Conservation (phyloP, 1,139 yeast species). For the Suhomyces terraborum region DNA sequence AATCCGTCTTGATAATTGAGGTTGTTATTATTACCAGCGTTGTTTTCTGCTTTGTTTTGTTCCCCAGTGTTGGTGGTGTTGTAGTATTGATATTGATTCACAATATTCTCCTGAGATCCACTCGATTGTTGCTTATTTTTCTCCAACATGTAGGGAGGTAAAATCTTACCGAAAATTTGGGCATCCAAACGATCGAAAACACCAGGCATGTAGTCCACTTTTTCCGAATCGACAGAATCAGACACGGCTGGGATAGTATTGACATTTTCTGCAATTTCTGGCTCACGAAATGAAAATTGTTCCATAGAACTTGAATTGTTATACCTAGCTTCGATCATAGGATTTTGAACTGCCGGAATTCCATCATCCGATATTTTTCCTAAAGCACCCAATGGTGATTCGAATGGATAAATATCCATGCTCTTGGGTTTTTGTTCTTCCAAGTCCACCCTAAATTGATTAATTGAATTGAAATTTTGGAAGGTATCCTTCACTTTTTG, state of each 20-base stretch:
- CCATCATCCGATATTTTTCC: constrained; percentile 5
- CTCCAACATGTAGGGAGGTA: constrained; percentile 80
- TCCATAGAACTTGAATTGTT: background rate
- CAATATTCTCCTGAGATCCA: background rate
- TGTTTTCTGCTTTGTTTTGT: background rate
- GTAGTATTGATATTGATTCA: background rate
- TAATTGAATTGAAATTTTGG: constrained; percentile 39
- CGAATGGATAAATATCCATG: constrained; percentile 7
- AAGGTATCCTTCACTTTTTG: constrained; percentile 23
- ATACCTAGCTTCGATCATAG: background rate
- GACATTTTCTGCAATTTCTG: background rate
- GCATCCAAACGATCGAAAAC: constrained; percentile 82
- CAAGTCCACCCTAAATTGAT: constrained; percentile 23
- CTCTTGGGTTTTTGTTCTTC: background rate
- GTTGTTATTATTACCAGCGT: too few relatives aligned
- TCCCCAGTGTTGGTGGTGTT: background rate
- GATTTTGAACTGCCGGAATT: background rate
- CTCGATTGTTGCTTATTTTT: constrained; percentile 21
- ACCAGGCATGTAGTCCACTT: constrained; percentile 62
- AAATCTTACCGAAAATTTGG: constrained; percentile 76
- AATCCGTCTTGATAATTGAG: background rate
- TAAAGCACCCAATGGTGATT: constrained; percentile 6
- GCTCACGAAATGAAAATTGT: background rate
- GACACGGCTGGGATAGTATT: constrained; percentile 2
- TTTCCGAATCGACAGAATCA: constrained; percentile 10